phyloP scores from a whole-genome alignment of 192 early-diverging fungal species.

The Powellomyces hirtus region DNA sequence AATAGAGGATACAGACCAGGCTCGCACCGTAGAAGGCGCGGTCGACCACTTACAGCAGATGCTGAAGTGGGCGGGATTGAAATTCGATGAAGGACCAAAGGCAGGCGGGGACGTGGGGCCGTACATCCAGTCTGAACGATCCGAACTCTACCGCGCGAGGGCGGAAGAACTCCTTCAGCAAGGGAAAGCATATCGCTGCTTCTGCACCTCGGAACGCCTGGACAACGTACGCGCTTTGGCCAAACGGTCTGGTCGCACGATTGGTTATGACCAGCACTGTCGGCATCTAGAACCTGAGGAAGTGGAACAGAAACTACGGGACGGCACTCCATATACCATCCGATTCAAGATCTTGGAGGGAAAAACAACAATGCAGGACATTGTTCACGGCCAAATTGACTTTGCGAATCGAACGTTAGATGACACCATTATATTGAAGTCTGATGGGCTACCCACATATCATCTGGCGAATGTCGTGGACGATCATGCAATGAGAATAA shows the following conservation, averaged over 20 bases:
- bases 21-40: conserved; percentile 69
- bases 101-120: conserved; percentile 53
- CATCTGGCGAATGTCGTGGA: conserved; percentile 95
- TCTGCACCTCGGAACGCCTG: conserved; percentile 74
- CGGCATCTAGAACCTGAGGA: conserved; percentile 62
- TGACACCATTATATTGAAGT: conserved; percentile 87
- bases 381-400: conserved; percentile 71
- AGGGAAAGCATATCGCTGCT: conserved; percentile 85
- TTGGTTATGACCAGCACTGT: conserved; percentile 82
- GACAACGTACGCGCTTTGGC: conserved; percentile 52
- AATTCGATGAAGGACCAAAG: conserved; percentile 71
- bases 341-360: conserved; percentile 69
- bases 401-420: conserved; percentile 75
- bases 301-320: conserved; percentile 58
- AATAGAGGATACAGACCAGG: conserved; percentile 93
- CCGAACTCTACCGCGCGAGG: conserved; percentile 65
- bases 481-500: conserved; percentile 87
- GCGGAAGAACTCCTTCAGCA: conserved; percentile 64
- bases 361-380: conserved; percentile 59
- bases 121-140: conserved; percentile 79
- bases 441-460: conserved; percentile 90
- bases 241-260: conserved; percentile 51
- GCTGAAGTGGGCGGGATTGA: conserved; percentile 74
- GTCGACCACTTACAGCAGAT: conserved; percentile 48
- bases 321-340: conserved; percentile 61